Evolutionary conservation across 305 asterid genomes (phyloP).

Genomic region (Striga hermonthica): DNA sequence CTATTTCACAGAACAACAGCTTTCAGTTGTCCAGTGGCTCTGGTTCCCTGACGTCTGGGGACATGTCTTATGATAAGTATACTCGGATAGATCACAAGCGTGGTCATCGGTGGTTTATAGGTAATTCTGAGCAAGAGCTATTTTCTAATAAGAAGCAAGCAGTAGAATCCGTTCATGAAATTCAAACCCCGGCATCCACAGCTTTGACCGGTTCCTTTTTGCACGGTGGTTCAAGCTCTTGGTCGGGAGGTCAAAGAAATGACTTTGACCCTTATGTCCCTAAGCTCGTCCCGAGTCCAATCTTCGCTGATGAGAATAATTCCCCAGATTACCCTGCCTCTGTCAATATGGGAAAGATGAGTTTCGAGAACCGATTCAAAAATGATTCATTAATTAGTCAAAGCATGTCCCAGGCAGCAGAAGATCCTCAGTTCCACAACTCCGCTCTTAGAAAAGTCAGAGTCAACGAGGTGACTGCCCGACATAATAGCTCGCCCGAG

Average conservation of each 20-base stretch:
- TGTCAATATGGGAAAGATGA: slow-evolving; percentile 34
- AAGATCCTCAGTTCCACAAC: slow-evolving; percentile 41
- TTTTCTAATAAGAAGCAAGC: slow-evolving; percentile 60
- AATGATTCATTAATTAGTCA: slow-evolving; percentile 39
- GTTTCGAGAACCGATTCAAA: slow-evolving; percentile 32
- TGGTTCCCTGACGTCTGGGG: slow-evolving; percentile 48
- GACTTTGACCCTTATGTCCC: slow-evolving; percentile 31
- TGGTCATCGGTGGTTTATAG: slow-evolving; percentile 42
- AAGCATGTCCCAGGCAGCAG: slow-evolving; percentile 42
- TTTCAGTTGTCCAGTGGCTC: slow-evolving; percentile 45
- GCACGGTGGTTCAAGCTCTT: slow-evolving; percentile 41
- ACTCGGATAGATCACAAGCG: slow-evolving; percentile 55
- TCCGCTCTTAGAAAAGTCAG: slow-evolving; percentile 41
- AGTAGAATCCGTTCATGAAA: slow-evolving; percentile 38
- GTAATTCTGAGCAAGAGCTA: slow-evolving; percentile 43
- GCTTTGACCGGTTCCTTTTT: slow-evolving; percentile 39
- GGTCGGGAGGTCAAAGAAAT: slow-evolving; percentile 36
- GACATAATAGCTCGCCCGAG: slow-evolving; percentile 41
- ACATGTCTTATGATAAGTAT: slow-evolving; percentile 39
- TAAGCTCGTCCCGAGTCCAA: slow-evolving; percentile 35
- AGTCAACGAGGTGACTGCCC: slow-evolving; percentile 35
- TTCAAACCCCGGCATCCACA: slow-evolving; percentile 29
- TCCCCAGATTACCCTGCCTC: slow-evolving; percentile 16
- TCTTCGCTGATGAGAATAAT: slow-evolving; percentile 29
- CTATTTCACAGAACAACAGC: slow-evolving; percentile 53